A percentile compares a stretch with the other conserved stretches of the same genome.
Evolutionary conservation across 2,329 filamentous ascomycete species (phyloP).

Genomic region (Parastagonospora avenae): DNA sequence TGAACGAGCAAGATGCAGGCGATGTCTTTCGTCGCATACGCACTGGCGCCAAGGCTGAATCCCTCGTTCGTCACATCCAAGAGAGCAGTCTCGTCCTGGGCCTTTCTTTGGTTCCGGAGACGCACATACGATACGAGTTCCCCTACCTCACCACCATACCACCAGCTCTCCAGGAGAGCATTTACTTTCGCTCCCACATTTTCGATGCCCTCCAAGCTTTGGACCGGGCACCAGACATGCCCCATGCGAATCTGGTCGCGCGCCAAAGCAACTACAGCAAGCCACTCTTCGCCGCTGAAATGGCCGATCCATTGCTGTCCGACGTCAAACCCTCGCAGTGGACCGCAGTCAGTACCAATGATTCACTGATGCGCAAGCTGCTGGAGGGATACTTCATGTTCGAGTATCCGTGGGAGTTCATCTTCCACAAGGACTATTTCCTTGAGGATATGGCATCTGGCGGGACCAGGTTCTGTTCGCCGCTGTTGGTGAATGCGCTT

Average conservation of each 20-base stretch:
- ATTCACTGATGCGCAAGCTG: slow-evolving; percentile 18
- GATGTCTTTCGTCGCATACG: slow-evolving; percentile 18
- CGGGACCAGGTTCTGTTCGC: slow-evolving; percentile 16
- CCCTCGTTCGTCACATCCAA: slow-evolving; percentile 14
- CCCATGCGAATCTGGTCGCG: background rate
- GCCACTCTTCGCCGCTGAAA: slow-evolving; percentile 19
- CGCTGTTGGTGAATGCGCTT: slow-evolving; percentile 24
- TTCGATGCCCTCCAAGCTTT: slow-evolving; percentile 9
- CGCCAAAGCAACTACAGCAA: slow-evolving; percentile 17
- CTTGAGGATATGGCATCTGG: slow-evolving; percentile 22
- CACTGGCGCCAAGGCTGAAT: slow-evolving; percentile 14
- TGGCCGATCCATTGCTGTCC: slow-evolving; percentile 20
- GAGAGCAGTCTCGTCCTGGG: slow-evolving; percentile 16
- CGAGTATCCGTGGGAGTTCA: slow-evolving; percentile 13
- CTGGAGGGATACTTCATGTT: slow-evolving; percentile 16
- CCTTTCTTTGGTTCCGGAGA: slow-evolving; percentile 15
- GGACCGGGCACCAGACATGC: background rate
- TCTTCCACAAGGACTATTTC: slow-evolving; percentile 24
- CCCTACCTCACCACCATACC: slow-evolving; percentile 15
- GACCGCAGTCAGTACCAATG: slow-evolving; percentile 21
- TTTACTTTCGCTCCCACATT: slow-evolving; percentile 12
- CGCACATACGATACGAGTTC: slow-evolving; percentile 18
- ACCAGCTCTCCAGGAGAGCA: slow-evolving; percentile 5
- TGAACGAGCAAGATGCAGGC: slow-evolving; percentile 15
- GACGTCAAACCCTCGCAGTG: slow-evolving; percentile 18